These are phyloP conservation scores for Yamadazyma diospyri DNA, from an alignment of 1,139 yeast species.

Conservation along the genomic window DNA sequence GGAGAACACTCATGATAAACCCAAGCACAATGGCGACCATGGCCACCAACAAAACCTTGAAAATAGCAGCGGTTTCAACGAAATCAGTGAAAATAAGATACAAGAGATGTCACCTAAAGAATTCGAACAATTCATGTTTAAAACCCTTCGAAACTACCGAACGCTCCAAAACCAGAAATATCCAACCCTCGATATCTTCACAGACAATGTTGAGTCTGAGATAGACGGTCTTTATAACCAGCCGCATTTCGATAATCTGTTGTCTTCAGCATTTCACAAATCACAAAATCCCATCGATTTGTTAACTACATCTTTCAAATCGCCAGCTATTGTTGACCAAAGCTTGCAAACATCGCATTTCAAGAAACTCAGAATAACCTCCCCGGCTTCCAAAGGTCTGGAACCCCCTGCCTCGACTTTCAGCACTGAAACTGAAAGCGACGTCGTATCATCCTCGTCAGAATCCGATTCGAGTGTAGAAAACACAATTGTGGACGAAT, in stretches of 20 bases:
- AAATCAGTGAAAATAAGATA: too few relatives aligned
- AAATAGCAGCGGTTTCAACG: not conserved
- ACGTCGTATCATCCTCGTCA: conserved; percentile 23
- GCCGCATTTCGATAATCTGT: conserved; percentile 12
- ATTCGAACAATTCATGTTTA: conserved; percentile 36
- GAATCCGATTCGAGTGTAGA: conserved; percentile 24
- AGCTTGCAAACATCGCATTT: conserved; percentile 37
- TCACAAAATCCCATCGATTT: conserved; percentile 22
- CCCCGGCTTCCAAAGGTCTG: conserved; percentile 18
- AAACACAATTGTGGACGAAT: conserved; percentile 14
- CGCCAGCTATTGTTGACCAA: conserved; percentile 38
- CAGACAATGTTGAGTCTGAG: conserved; percentile 2
- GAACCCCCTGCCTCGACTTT: not conserved
- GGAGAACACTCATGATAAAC: too few relatives aligned
- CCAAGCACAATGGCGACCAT: not conserved
- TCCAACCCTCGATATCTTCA: conserved; percentile 12
- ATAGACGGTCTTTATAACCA: conserved; percentile 8
- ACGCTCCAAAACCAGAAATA: conserved; percentile 22
- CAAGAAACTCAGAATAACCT: conserved; percentile 42
- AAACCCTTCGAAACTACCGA: conserved; percentile 33
- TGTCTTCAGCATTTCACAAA: conserved; percentile 14
- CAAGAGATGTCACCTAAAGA: conserved; percentile 17
- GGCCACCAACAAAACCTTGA: not conserved
- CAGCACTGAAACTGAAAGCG: conserved; percentile 16
- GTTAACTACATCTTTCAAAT: conserved; percentile 20